A percentile compares a stretch with the other conserved stretches of the same genome.
These are phyloP conservation scores for Cladophialophora exuberans DNA, from an alignment of 2,329 filamentous ascomycete species.

Conservation along the genomic window DNA sequence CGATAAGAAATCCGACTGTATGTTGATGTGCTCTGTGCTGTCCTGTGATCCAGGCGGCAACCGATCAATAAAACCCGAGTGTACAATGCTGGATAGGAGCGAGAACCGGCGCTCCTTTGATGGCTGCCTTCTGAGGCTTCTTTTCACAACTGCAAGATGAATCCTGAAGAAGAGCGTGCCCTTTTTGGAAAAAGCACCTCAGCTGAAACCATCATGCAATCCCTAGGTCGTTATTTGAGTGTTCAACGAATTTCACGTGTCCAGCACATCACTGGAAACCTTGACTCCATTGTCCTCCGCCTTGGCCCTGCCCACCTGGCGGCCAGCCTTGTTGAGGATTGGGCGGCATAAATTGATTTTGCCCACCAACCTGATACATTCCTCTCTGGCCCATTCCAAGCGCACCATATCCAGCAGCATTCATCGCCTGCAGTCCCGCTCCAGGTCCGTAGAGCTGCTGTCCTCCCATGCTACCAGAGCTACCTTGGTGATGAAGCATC, in stretches of 20 bases:
- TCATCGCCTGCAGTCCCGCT: conserved; percentile 34
- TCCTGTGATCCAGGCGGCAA: conserved; percentile 27
- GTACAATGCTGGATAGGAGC: conserved; percentile 6
- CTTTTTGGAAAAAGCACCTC: no score
- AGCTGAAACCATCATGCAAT: no score
- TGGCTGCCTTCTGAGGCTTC: not conserved
- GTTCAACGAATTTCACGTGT: not conserved
- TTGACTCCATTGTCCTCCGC: conserved; percentile 29
- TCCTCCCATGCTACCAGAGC: conserved; percentile 23
- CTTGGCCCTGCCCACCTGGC: no score
- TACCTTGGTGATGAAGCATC: conserved; percentile 31
- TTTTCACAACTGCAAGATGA: no score
- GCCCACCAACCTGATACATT: conserved; percentile 30
- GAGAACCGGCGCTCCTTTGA: conserved; percentile 3
- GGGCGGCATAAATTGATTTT: conserved; percentile 31
- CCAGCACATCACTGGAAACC: conserved; percentile 22
- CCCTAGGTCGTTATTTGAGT: no score
- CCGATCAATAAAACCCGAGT: conserved; percentile 6
- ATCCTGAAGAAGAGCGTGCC: no score
- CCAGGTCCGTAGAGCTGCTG: conserved; percentile 33
- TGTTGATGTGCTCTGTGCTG: conserved; percentile 25
- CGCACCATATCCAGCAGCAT: conserved; percentile 28
- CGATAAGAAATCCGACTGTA: conserved; percentile 19
- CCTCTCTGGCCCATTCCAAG: conserved; percentile 29
- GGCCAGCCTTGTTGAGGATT: conserved; percentile 30